phyloP scores from a whole-genome alignment of 805 yeast species.

The Ogataea minuta region DNA sequence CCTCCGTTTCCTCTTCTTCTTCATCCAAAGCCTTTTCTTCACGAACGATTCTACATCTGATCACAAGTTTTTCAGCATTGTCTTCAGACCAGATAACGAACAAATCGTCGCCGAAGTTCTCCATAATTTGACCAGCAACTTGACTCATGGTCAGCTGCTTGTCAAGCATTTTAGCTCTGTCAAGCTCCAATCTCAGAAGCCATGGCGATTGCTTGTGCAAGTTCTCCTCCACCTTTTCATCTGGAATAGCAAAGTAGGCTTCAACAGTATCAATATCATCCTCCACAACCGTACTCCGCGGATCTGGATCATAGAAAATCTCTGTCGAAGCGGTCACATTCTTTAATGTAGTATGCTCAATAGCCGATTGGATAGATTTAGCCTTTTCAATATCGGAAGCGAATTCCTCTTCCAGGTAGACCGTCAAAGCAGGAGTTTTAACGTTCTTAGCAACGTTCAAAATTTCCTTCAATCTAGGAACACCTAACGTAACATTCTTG shows the following conservation, averaged over 20 bases:
- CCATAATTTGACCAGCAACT: constrained; percentile 93
- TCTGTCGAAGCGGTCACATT: constrained; percentile 97
- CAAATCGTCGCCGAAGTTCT: constrained; percentile 89
- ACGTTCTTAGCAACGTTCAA: constrained; percentile 96
- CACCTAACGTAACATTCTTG: constrained; percentile 94
- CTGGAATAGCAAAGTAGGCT: constrained; percentile 95
- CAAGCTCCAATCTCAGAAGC: constrained; percentile 93
- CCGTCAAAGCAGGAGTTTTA: constrained; percentile 98
- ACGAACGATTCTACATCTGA: constrained; percentile 97
- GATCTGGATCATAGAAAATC: constrained; percentile 97
- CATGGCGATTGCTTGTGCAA: constrained; percentile 96
- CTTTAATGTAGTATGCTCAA: constrained; percentile 92
- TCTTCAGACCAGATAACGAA: constrained; percentile 99
- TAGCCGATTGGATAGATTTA: constrained; percentile 91
- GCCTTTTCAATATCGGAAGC: constrained; percentile 92
- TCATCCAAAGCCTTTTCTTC: constrained; percentile 92
- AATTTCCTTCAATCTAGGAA: constrained; percentile 97
- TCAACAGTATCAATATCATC: constrained; percentile 97
- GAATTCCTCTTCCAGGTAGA: constrained; percentile 77
- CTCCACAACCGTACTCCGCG: constrained; percentile 91
- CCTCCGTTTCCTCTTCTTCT: constrained; percentile 95
- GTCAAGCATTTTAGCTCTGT: constrained; percentile 98
- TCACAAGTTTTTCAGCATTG: constrained; percentile 92
- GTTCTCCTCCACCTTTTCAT: constrained; percentile 93
- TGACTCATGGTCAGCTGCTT: constrained; percentile 97